Conservation (phyloP, 495 filamentous ascomycete species). For the Podospora bellae-mahoneyi region DNA sequence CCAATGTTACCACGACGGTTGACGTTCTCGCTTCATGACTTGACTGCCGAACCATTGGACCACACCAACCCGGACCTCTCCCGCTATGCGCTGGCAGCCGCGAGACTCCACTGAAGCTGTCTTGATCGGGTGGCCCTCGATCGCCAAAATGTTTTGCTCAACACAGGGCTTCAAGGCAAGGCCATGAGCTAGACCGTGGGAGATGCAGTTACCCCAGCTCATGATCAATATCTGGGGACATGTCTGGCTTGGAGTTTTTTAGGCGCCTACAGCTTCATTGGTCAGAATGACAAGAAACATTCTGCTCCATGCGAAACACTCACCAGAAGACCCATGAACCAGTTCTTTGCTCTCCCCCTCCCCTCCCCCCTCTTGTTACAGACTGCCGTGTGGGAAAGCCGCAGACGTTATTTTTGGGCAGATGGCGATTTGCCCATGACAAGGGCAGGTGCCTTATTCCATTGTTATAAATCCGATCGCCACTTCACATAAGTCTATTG, state of each 20-base stretch:
- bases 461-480: slow-evolving; percentile 20
- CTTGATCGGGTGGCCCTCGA: slow-evolving; percentile 1
- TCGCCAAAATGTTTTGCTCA: not conserved
- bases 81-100: slow-evolving; percentile 31
- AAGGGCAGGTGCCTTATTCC: slow-evolving; percentile 7
- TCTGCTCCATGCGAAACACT: slow-evolving; percentile 34
- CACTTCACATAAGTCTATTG: slow-evolving; percentile 10
- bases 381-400: slow-evolving; percentile 5
- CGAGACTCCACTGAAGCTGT: not conserved
- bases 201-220: slow-evolving; percentile 5
- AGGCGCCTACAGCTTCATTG: slow-evolving; percentile 38
- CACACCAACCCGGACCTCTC: slow-evolving; percentile 21
- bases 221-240: slow-evolving; percentile 5
- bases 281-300: slow-evolving; percentile 29
- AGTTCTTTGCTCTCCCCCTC: slow-evolving; percentile 21
- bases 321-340: slow-evolving; percentile 22
- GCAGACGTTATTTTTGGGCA: not conserved
- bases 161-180: slow-evolving; percentile 17
- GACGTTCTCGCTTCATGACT: slow-evolving; percentile 14
- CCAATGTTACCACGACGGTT: slow-evolving; percentile 7
- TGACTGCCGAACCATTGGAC: slow-evolving; percentile 30
- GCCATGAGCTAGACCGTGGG: not conserved
- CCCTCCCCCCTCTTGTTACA: slow-evolving; percentile 17
- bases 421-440: not conserved
- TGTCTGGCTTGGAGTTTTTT: slow-evolving; percentile 18